Base-by-base conservation (phyloP, 1,139 yeast species). In the Magnusiomyces ingens region DNA sequence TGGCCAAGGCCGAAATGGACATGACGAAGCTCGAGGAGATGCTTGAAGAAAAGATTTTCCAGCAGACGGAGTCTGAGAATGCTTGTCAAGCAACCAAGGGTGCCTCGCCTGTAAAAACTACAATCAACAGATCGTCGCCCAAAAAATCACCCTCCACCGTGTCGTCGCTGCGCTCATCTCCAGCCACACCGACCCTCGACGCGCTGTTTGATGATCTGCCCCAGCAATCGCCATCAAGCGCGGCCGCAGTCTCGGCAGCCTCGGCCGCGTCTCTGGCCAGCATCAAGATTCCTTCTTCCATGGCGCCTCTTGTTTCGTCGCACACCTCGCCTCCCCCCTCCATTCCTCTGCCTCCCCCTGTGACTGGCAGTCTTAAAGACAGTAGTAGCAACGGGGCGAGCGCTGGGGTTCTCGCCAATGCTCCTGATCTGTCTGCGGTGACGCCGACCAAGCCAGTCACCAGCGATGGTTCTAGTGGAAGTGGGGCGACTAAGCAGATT, bases 401-500 rank as follows among this genome's bases (percentile, higher is more conserved):
- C 8, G 8, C 32, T 26, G 32, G 8, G 32, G 8, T 8, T 5
- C 32, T 26, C 32, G 32, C 8, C 8, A 26, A 26, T 26, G 32
- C 8, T 26, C 32, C 32, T 26, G 32, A 26, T 26, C 8, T 26
- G 32, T 26, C 32, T 26, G 32, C 8, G 32, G 32, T 8, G 8
- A 26, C 32, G 8, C 32, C 32, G 8, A 26, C 32, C 32, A 26
- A 26, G 8, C 32, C 32, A 26, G 32, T 4, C 32, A 26, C 4
- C 8, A 26, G 8, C 32, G 32, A 8, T 5, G 4, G 4, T 26
- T 4, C 4, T 26, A 26, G 32, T 26, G 32, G 32, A 5, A 8
- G 8, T 8, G 8, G 8, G 32, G 8, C 47, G 2, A 18, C 40
- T 5, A 46, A 51, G 38, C 74, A 74, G 40, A 64, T 72, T 1